Evolutionary conservation across 129 eudicot species (phyloP).

Genomic region (Flaveria sonorensis): DNA sequence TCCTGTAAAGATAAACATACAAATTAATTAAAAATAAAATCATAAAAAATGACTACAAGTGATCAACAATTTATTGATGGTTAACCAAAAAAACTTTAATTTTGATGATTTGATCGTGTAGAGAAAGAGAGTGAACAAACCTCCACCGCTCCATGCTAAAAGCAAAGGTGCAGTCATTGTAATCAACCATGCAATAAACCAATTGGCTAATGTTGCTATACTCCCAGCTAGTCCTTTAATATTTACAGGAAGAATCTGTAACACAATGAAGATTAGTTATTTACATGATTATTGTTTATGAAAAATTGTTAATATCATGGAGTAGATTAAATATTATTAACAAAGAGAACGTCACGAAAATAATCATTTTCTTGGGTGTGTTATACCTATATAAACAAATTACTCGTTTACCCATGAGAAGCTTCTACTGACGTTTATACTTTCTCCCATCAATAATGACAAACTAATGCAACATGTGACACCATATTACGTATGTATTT

Average conservation of each 20-base stretch:
- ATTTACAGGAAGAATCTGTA: constrained; percentile 84
- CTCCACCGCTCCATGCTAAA: constrained; percentile 89
- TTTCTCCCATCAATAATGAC: background rate
- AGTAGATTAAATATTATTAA: background rate
- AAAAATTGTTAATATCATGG: background rate
- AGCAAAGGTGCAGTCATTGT: constrained; percentile 85
- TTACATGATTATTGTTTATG: background rate
- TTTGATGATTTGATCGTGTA: background rate
- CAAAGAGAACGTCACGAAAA: too few relatives aligned
- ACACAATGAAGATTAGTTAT: background rate
- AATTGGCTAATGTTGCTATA: constrained; percentile 74
- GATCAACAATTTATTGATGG: background rate
- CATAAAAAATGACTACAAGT: background rate
- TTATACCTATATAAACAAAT: background rate
- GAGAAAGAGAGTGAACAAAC: constrained; percentile 37
- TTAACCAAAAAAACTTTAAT: background rate
- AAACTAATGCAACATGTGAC: background rate
- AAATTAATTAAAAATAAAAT: background rate
- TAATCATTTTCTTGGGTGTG: background rate
- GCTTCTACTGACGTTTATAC: background rate
- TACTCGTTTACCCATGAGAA: background rate
- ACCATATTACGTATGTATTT: background rate
- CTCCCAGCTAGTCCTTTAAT: constrained; percentile 98
- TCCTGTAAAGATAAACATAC: constrained; percentile 45
- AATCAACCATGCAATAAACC: constrained; percentile 76